Evolutionary conservation across 176 grass and related monocot species (phyloP), one percentile per base, ranked within the genome.

Genomic region (Themeda triandra): DNA sequence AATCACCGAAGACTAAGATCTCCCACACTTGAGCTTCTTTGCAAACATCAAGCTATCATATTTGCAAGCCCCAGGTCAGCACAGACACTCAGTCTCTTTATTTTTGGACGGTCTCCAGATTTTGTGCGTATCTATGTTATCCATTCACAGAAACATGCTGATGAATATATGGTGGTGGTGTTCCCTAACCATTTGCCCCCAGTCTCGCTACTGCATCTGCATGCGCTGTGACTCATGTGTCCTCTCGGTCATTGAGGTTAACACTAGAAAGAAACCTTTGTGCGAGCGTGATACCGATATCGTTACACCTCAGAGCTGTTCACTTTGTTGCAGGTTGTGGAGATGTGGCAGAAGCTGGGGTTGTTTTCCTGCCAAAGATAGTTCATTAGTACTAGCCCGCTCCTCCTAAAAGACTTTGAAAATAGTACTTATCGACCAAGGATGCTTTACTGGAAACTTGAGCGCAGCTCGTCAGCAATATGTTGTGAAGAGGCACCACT

Each of bases 401-500:
- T 45, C 4, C 33, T 41, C 33, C 54, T 39, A 40, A 9, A 58
- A 40, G 15, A 41, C 21, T 80, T 6, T 19, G 39, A 13, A 27
- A 24, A 82, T 54, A 30, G 9, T 71, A 70, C n/a, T 71, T 64
- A 64, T 64, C 5, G 54, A 76, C 70, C 12, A 86, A 79, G 36
- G 80, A 77, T 73, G 70, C 76, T 80, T 92, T 70, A 98, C 96
- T 84, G 80, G 70, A 90, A 78, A 36, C 83, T 95, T 14, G 78
- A 62, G 27, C 23, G 56, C 80, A 98, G 87, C 32, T 98, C 96
- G 27, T 93, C 96, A 67, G 87, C 88, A 66, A 98, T 98, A 80
- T 86, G 78, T 3, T 90, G 85, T 37, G 96, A 95, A 17, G 96
- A 98, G 87, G 92, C 90, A 54, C 96, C 96, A 49, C 86, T 94